Conservation (phyloP, 257 asterid genomes). For the Marsdenia floribunda region DNA sequence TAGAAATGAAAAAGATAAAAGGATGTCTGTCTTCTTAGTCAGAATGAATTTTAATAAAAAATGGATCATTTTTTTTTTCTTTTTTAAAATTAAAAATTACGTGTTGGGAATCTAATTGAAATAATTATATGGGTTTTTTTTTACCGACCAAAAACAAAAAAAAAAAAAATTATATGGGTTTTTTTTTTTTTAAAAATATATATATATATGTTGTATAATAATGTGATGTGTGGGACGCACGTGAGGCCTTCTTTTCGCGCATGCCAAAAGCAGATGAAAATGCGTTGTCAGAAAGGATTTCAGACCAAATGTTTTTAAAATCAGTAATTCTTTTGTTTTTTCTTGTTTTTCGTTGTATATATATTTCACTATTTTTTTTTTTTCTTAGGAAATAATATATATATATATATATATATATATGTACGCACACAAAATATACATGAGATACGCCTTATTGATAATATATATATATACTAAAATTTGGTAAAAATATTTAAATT, state of each 20-base stretch:
- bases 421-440: too few relatives aligned
- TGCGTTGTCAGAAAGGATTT: constrained; percentile 5
- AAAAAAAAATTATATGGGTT: too few relatives aligned
- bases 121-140: background rate
- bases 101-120: too few relatives aligned
- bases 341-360: background rate
- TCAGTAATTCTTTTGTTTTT: background rate
- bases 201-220: too few relatives aligned
- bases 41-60: background rate
- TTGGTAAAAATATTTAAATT: too few relatives aligned
- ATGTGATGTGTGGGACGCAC: constrained; percentile 46
- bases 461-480: too few relatives aligned
- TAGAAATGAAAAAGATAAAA: constrained; percentile 16
- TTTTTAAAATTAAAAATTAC: background rate
- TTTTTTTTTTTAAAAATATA: too few relatives aligned
- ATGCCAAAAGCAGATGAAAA: constrained; percentile 46
- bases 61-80: background rate
- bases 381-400: too few relatives aligned
- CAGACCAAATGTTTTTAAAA: background rate
- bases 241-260: constrained; percentile 64
- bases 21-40: constrained; percentile 9
- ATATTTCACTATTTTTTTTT: too few relatives aligned
- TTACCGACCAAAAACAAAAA: too few relatives aligned
- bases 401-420: too few relatives aligned
- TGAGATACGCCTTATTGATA: too few relatives aligned